phyloP scores from a whole-genome alignment of 2,329 filamentous ascomycete species.

The Stagonosporopsis cucurbitacearum region DNA sequence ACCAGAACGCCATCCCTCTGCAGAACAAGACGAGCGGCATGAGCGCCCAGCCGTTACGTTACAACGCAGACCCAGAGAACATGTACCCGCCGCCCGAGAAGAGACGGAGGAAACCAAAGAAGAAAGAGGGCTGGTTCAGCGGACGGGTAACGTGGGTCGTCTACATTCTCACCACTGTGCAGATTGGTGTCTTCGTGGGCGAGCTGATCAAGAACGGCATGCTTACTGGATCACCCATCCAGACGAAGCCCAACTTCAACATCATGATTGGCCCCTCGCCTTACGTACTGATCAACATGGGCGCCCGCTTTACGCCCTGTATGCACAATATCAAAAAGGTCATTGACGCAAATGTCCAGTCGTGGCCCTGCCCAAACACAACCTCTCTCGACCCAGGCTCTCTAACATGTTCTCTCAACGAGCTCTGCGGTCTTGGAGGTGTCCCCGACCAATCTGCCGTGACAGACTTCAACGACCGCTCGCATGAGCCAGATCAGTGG shows the following conservation, averaged over 20 bases:
- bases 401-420: constrained; percentile 72
- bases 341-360: constrained; percentile 59
- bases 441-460: constrained; percentile 68
- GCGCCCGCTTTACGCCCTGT: constrained; percentile 87
- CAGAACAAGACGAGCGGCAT: constrained; percentile 48
- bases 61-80: constrained; percentile 51
- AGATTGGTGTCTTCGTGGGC: constrained; percentile 85
- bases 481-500: constrained; percentile 87
- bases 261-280: constrained; percentile 95
- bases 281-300: constrained; percentile 95
- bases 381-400: constrained; percentile 65
- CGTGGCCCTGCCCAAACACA: constrained; percentile 80
- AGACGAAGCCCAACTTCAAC: constrained; percentile 86
- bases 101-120: constrained; percentile 31
- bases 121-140: constrained; percentile 62
- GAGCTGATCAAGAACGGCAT: constrained; percentile 83
- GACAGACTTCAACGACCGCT: constrained; percentile 59
- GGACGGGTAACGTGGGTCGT: constrained; percentile 77
- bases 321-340: constrained; percentile 83
- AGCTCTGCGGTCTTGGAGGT: constrained; percentile 84
- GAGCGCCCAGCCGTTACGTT: constrained; percentile 46
- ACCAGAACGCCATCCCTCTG: constrained; percentile 58
- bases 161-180: constrained; percentile 77
- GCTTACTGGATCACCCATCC: constrained; percentile 78
- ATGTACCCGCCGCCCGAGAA: constrained; percentile 37